These are phyloP conservation scores for Shiraia bambusicola DNA, from an alignment of 2,329 filamentous ascomycete genomes.

Conservation along the genomic window DNA sequence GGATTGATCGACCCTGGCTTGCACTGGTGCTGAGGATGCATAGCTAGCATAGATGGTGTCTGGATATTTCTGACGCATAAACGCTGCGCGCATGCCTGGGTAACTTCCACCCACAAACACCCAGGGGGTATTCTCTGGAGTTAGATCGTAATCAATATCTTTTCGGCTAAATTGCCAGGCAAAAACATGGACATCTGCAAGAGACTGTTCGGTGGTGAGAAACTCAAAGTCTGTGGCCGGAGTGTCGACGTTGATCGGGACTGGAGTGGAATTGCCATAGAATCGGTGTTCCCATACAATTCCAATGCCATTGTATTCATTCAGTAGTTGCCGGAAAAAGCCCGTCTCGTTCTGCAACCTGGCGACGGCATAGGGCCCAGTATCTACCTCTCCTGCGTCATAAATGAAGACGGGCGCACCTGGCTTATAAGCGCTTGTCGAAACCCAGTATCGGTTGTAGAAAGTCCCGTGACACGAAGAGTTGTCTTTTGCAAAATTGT, in stretches of 20 bases:
- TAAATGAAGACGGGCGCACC: conserved; percentile 45
- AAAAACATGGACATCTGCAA: conserved; percentile 46
- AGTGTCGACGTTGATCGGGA: conserved; percentile 35
- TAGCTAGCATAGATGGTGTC: conserved; percentile 42
- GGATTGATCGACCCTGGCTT: conserved; percentile 54
- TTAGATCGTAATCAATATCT: conserved; percentile 39
- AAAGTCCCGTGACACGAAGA: conserved; percentile 29
- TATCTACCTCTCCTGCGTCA: conserved; percentile 41
- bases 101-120: conserved; percentile 44
- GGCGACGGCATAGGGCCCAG: conserved; percentile 24
- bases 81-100: conserved; percentile 43
- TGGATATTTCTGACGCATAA: conserved; percentile 43
- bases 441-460: conserved; percentile 44
- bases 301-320: conserved; percentile 41
- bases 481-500: conserved; percentile 38
- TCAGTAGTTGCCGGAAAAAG: conserved; percentile 41
- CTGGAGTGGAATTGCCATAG: conserved; percentile 46
- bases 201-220: conserved; percentile 45
- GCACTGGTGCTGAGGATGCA: conserved; percentile 44
- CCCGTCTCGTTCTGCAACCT: conserved; percentile 33
- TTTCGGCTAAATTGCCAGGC: conserved; percentile 43
- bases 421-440: conserved; percentile 33
- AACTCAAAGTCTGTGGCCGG: conserved; percentile 38
- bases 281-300: conserved; percentile 47
- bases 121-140: conserved; percentile 41